Conservation (phyloP, 345 rosid genomes). For the Excoecaria cochinchinensis region DNA sequence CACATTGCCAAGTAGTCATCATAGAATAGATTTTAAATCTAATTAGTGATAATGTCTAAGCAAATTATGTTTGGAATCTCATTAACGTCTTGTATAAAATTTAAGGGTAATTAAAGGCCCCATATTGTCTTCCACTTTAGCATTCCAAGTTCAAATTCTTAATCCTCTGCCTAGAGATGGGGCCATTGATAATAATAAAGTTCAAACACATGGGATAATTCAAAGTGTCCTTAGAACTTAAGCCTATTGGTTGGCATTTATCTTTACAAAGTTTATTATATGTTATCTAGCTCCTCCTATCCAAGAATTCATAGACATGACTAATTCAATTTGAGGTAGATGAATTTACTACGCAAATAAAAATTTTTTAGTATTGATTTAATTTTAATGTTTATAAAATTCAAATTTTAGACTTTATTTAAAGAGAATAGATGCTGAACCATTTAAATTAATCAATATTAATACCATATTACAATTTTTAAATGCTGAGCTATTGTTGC, state of each 20-base stretch:
- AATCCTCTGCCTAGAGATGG: background rate
- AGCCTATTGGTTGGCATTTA: background rate
- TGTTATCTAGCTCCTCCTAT: too few relatives aligned
- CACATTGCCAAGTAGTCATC: background rate
- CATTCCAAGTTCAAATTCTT: background rate
- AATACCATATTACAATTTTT: too few relatives aligned
- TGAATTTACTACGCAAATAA: too few relatives aligned
- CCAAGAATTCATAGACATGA: too few relatives aligned
- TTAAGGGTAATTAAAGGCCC: background rate
- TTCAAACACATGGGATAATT: background rate
- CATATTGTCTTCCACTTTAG: background rate
- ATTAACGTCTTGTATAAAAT: background rate
- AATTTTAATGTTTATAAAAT: too few relatives aligned
- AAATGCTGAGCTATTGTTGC: too few relatives aligned
- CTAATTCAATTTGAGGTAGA: too few relatives aligned
- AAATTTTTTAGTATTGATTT: too few relatives aligned
- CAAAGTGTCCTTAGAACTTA: background rate
- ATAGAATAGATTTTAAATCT: background rate
- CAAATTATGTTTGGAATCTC: background rate
- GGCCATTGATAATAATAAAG: background rate
- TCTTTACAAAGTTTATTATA: background rate
- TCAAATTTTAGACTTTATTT: too few relatives aligned
- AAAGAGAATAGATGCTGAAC: too few relatives aligned
- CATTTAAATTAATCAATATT: too few relatives aligned
- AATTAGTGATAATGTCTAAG: slow-evolving; percentile 7